Conservation (phyloP, 78 protist genomes). For the Tieghemostelium lacteum region DNA sequence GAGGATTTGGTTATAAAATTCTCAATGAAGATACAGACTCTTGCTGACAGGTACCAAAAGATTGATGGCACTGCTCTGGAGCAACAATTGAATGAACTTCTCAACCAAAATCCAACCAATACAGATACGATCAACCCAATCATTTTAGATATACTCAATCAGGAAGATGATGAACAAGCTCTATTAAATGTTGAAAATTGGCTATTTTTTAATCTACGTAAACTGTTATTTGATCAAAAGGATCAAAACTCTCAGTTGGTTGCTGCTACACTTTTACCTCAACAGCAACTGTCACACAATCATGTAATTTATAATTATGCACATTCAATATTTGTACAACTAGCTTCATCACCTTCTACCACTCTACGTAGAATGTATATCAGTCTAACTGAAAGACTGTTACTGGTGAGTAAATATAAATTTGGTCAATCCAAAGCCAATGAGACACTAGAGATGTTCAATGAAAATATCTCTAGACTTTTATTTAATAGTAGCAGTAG, state of each 20-base stretch:
- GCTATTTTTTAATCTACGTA: conserved; percentile 35
- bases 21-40: conserved; percentile 39
- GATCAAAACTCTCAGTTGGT: conserved; percentile 4
- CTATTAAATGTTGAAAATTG: conserved; percentile 56
- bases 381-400: conserved; percentile 46
- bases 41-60: conserved; percentile 46
- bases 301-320: conserved; percentile 27
- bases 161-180: conserved; percentile 45
- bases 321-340: conserved; percentile 11
- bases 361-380: conserved; percentile 50
- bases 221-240: conserved; percentile 46
- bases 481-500: conserved; percentile 9
- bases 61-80: conserved; percentile 6
- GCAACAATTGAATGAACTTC: neutral
- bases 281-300: no score
- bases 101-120: conserved; percentile 21
- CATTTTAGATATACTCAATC: neutral
- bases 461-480: conserved; percentile 45
- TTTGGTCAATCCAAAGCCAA: conserved; percentile 36
- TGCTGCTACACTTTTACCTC: no score
- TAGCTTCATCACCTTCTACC: conserved; percentile 29
- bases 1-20: conserved; percentile 69
- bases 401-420: conserved; percentile 41
- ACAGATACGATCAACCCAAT: conserved; percentile 8
- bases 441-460: conserved; percentile 60